Evolutionary conservation across 495 filamentous ascomycete genomes (phyloP), one percentile per base, ranked within the genome.

Genomic region (Oidiodendron maius): DNA sequence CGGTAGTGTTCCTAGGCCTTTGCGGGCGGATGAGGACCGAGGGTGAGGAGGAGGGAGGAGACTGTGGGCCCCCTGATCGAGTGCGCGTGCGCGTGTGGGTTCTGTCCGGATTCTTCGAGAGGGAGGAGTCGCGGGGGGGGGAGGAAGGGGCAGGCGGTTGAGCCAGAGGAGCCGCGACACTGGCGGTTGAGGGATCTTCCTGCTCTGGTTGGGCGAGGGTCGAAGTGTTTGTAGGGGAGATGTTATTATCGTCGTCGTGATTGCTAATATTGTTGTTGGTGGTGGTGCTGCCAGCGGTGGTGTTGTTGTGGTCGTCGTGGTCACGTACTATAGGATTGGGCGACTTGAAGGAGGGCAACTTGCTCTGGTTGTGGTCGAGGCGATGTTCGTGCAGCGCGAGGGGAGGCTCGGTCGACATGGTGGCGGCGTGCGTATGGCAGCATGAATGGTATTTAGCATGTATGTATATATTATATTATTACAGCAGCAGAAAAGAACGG

Each of bases 41-140:
- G 6, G 32, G 36, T 23, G 32, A 12, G 18, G 36, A 30, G 2
- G 20, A 23, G 13, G 21, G 32, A 11, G 20, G 22, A 10, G 38
- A 22, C 72, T 65, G 12, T 30, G 5, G 5, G 12, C 4, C 5
- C 4, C 16, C 17, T 5, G 35, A 38, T 5, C 22, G 16, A 5
- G 38, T 21, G 16, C 20, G 38, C 20, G 20, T 3, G 15, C 38
- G 38, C n/a, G 35, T 37, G 35, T 37, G n/a, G n/a, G n/a, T n/a
- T n/a, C n/a, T n/a, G n/a, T n/a, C n/a, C n/a, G n/a, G n/a, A n/a
- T n/a, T n/a, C n/a, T n/a, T n/a, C n/a, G n/a, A n/a, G n/a, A n/a
- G n/a, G 12, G 26, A 30, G 26, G 5, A 5, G 26, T 30, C 26
- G 5, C 5, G 12, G 12, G 26, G 26, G 26, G 5, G 5, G 5